phyloP scores from a whole-genome alignment of 2,329 filamentous ascomycete species.

The Seiridium unicorne region DNA sequence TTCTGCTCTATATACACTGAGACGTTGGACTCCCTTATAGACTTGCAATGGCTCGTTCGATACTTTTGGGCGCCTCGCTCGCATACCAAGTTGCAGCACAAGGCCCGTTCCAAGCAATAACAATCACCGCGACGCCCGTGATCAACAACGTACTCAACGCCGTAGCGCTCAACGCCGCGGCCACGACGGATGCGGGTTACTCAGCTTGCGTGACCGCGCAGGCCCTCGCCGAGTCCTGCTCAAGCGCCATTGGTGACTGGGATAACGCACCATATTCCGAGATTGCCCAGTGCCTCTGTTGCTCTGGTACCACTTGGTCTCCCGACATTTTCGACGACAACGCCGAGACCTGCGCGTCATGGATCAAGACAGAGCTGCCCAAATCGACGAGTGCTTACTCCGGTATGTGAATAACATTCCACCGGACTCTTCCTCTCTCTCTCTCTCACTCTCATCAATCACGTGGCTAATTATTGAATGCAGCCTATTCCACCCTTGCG shows the following conservation, averaged over 20 bases:
- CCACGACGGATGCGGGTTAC: neutral
- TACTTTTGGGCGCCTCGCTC: neutral
- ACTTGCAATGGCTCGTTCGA: neutral
- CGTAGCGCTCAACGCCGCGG: neutral
- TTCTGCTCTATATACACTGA: too few relatives aligned
- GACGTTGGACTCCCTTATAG: too few relatives aligned
- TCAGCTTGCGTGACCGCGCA: constrained; percentile 2
- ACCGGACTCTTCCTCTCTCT: too few relatives aligned
- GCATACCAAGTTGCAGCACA: neutral
- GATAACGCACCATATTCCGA: constrained; percentile 5
- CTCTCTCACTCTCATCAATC: neutral
- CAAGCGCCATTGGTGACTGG: constrained; percentile 1
- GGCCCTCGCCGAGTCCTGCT: neutral
- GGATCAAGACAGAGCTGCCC: constrained; percentile 4
- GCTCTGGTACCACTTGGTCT: constrained; percentile 5
- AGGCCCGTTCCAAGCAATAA: too few relatives aligned
- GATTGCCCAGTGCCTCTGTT: constrained; percentile 11
- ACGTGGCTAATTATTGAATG: neutral
- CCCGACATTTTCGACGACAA: constrained; percentile 8
- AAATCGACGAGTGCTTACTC: constrained; percentile 1
- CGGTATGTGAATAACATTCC: constrained; percentile 1
- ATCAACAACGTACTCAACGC: neutral
- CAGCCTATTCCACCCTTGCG: constrained; percentile 7
- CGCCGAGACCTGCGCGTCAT: constrained; percentile 5
- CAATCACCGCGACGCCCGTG: neutral